phyloP scores from a whole-genome alignment of 345 rosid species.

The Citrus mangshanensis region DNA sequence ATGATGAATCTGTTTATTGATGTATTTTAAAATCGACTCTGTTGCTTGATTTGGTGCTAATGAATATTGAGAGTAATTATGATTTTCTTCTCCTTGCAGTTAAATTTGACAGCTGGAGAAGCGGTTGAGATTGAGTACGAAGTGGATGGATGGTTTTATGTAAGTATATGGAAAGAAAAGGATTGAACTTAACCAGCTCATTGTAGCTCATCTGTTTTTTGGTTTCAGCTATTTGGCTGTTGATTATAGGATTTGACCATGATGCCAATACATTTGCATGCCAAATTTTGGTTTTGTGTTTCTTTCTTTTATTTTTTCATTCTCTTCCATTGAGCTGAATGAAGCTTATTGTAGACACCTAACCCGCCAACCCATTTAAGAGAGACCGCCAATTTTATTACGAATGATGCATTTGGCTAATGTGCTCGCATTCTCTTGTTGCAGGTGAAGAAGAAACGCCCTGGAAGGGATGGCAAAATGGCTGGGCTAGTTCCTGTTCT shows the following conservation, averaged over 20 bases:
- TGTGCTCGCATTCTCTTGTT: neutral
- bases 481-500: conserved; percentile 97
- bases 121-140: conserved; percentile 92
- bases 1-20: neutral
- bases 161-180: conserved; percentile 39
- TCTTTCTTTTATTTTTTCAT: too few species aligned
- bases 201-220: neutral
- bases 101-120: conserved; percentile 89
- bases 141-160: conserved; percentile 99
- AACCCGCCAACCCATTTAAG: neutral
- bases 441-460: conserved; percentile 98
- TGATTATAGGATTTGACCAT: neutral
- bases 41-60: neutral
- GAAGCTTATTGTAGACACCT: neutral
- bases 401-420: neutral
- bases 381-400: neutral
- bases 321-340: neutral
- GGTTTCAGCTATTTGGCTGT: conserved; percentile 1
- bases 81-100: conserved; percentile 49
- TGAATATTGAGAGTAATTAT: neutral
- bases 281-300: neutral
- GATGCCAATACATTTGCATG: neutral
- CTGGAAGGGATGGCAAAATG: conserved; percentile 97
- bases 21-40: neutral
- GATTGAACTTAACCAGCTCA: neutral